Conservation (phyloP, 805 yeast species). For the Candida orba region DNA sequence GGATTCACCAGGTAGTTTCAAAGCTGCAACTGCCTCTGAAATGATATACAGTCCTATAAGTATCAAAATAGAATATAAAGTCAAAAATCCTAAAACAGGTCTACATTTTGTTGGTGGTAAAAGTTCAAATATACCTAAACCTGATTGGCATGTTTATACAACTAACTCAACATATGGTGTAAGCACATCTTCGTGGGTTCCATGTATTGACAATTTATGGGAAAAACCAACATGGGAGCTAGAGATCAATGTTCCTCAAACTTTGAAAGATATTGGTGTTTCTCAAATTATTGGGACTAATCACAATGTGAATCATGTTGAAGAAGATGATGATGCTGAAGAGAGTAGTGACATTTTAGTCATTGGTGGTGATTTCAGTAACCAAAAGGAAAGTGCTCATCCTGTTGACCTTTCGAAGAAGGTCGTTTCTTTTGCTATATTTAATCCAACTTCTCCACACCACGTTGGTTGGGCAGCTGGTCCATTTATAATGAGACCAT, state of each 20-base stretch:
- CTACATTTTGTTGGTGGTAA: constrained; percentile 63
- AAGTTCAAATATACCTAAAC: constrained; percentile 33
- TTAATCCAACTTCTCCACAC: constrained; percentile 86
- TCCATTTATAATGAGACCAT: constrained; percentile 60
- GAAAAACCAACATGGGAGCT: constrained; percentile 90
- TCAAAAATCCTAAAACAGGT: constrained; percentile 66
- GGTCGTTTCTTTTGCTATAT: constrained; percentile 61
- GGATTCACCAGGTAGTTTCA: constrained; percentile 32
- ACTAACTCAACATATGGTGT: constrained; percentile 69
- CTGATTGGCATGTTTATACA: constrained; percentile 80
- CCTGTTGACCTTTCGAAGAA: constrained; percentile 70
- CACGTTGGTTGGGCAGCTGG: constrained; percentile 96
- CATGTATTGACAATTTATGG: constrained; percentile 85
- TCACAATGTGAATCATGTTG: constrained; percentile 22
- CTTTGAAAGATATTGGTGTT: constrained; percentile 59
- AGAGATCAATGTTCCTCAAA: constrained; percentile 77
- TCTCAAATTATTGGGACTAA: constrained; percentile 28
- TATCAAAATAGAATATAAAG: constrained; percentile 57
- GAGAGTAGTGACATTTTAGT: constrained; percentile 47
- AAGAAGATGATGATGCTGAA: constrained; percentile 25
- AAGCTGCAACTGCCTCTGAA: constrained; percentile 25
- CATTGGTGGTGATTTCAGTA: constrained; percentile 63
- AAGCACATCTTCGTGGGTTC: constrained; percentile 95
- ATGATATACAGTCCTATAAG: constrained; percentile 66
- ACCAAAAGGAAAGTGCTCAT: constrained; percentile 65